phyloP scores from a whole-genome alignment of 208 protist genomes.

The Leptomonas pyrrhocoris region DNA sequence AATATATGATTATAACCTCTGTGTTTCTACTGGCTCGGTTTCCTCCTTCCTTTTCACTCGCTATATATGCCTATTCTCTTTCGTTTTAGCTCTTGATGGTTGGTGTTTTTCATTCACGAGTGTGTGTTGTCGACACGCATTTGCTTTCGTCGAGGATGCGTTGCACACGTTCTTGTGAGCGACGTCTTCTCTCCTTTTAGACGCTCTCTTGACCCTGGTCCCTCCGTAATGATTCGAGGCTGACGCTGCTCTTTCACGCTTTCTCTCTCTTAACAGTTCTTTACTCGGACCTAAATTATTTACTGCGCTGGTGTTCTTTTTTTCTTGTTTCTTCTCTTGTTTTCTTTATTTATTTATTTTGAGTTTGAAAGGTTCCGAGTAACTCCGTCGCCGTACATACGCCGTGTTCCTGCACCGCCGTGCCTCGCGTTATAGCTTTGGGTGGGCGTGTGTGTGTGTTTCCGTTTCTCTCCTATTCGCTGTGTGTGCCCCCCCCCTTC shows the following conservation, averaged over 20 bases:
- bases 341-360: neutral
- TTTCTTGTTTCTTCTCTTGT: slow-evolving; percentile 1
- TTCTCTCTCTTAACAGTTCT: neutral
- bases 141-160: neutral
- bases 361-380: no score
- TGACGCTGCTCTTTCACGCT: slow-evolving; percentile 1
- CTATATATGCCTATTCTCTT: slow-evolving; percentile 13
- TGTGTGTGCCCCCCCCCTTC: no score
- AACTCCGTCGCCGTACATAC: no score
- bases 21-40: no score
- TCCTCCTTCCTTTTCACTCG: slow-evolving; percentile 3
- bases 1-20: no score
- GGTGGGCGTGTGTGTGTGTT: no score
- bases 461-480: neutral
- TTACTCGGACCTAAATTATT: neutral
- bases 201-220: neutral
- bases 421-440: no score
- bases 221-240: neutral
- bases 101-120: slow-evolving; percentile 1
- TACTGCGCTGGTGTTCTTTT: neutral
- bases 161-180: neutral
- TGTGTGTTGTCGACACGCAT: slow-evolving; percentile 1
- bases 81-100: slow-evolving; percentile 19
- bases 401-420: no score
- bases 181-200: neutral